Evolutionary conservation across 139 green algal genomes (phyloP).

Genomic region (Tetraselmis chui): DNA sequence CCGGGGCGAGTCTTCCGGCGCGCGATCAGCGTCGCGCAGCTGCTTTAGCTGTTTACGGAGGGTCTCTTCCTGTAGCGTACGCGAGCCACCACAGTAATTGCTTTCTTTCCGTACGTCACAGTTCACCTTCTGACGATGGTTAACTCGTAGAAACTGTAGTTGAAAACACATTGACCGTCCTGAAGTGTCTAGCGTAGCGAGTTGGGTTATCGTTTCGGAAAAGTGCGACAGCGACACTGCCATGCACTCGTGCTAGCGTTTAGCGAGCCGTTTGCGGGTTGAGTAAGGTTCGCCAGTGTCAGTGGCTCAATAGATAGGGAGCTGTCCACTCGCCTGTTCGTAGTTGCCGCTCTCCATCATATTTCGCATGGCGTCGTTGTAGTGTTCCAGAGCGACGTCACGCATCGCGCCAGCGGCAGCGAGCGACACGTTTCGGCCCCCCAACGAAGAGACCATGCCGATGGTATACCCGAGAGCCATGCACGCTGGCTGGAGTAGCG

Average conservation of each 20-base stretch:
- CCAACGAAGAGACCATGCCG: neutral
- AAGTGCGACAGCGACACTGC: no score
- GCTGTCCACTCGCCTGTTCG: neutral
- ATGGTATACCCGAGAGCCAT: neutral
- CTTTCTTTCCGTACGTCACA: no score
- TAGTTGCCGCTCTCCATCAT: neutral
- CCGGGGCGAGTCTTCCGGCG: neutral
- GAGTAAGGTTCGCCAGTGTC: no score
- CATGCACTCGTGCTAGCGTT: no score
- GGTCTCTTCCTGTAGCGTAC: neutral
- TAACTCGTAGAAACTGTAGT: no score
- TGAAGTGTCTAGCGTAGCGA: no score
- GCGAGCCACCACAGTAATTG: no score
- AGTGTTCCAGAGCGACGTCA: neutral
- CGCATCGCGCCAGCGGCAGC: neutral
- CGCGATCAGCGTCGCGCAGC: neutral
- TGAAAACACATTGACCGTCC: no score
- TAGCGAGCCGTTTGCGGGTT: no score
- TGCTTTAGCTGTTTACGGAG: neutral
- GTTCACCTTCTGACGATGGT: no score
- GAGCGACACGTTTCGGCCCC: neutral
- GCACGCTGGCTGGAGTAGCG: neutral
- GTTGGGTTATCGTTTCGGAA: no score
- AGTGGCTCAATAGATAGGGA: neutral
- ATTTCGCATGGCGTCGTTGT: neutral